These are phyloP conservation scores for Pelargonium fulgidum DNA, from an alignment of 441 rosid species.

Conservation along the genomic window DNA sequence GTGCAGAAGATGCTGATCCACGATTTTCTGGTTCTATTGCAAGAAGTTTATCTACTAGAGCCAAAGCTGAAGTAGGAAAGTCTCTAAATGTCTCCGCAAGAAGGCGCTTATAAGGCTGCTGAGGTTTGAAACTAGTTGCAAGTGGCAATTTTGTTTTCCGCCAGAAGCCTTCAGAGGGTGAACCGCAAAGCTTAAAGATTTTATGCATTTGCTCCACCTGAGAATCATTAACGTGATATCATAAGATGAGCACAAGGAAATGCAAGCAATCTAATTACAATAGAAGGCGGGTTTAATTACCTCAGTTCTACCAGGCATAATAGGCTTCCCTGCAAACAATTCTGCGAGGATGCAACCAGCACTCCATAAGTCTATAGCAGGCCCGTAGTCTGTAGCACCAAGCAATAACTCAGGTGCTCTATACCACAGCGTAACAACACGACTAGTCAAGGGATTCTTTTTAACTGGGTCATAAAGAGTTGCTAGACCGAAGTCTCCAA, in stretches of 20 bases:
- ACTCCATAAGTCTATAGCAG: conserved; percentile 96
- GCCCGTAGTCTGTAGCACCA: conserved; percentile 82
- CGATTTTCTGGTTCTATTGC: conserved; percentile 84
- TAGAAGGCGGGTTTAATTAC: conserved; percentile 24
- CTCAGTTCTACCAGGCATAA: conserved; percentile 99
- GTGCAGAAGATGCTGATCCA: conserved; percentile 74
- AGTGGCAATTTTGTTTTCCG: conserved; percentile 83
- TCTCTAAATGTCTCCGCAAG: conserved; percentile 89
- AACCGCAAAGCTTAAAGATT: conserved; percentile 92
- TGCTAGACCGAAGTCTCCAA: conserved; percentile 94
- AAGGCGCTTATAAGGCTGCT: conserved; percentile 79
- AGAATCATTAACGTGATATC: conserved; percentile 17
- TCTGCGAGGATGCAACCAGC: conserved; percentile 95
- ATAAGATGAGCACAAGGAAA: not conserved
- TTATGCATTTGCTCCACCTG: conserved; percentile 97
- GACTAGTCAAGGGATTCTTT: conserved; percentile 77
- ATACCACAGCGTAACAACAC: conserved; percentile 97
- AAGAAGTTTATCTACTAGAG: conserved; percentile 77
- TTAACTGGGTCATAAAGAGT: conserved; percentile 66
- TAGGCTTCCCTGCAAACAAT: conserved; percentile 93
- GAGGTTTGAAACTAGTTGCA: conserved; percentile 92
- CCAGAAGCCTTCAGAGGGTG: conserved; percentile 95
- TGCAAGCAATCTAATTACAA: not conserved
- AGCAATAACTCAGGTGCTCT: conserved; percentile 94
- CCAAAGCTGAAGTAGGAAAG: conserved; percentile 77